Evolutionary conservation across 345 rosid species (phyloP).

Genomic region (Citrus hindsii): DNA sequence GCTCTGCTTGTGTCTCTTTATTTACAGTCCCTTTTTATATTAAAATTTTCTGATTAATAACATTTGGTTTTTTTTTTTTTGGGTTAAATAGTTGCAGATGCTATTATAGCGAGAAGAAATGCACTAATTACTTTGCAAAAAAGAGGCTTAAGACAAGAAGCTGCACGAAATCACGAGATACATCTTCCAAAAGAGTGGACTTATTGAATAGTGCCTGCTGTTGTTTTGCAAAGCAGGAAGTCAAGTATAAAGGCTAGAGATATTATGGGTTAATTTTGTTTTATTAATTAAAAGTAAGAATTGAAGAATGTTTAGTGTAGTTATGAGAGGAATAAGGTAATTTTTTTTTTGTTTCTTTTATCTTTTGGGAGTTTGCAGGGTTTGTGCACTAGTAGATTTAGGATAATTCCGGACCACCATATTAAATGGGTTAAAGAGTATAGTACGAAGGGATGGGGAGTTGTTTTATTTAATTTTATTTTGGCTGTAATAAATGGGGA

Average conservation of each 20-base stretch:
- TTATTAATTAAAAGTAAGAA: background rate
- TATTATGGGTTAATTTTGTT: constrained; percentile 22
- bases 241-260: background rate
- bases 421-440: no score
- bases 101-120: constrained; percentile 39
- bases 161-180: constrained; percentile 30
- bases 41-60: no score
- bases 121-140: constrained; percentile 24
- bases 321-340: constrained; percentile 6
- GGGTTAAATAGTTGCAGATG: constrained; percentile 24
- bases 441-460: no score
- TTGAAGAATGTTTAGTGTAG: constrained; percentile 21
- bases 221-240: background rate
- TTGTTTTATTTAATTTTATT: no score
- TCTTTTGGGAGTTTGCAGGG: constrained; percentile 9
- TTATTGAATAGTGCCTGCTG: constrained; percentile 30
- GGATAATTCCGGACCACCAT: no score
- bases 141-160: constrained; percentile 19
- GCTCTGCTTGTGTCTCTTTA: background rate
- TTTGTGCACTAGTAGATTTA: background rate
- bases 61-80: background rate
- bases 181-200: constrained; percentile 68
- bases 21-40: fast-evolving
- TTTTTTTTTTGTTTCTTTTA: background rate
- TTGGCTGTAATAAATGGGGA: no score